Conservation (phyloP, 75 land plant species). For the Ceratopteris richardii region DNA sequence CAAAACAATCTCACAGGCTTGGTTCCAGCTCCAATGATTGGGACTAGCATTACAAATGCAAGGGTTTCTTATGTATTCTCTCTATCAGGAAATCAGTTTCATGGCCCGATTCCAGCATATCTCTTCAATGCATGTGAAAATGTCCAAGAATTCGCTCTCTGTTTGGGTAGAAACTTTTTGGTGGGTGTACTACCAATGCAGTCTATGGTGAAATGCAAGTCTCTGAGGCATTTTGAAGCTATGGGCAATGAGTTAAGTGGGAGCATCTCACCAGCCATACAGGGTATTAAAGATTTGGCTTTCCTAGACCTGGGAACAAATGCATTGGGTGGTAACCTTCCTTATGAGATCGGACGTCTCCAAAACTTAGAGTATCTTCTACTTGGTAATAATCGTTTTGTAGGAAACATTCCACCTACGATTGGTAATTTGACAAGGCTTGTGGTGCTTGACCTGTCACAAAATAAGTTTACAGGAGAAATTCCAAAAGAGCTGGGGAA, state of each 20-base stretch:
- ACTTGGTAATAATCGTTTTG: conserved; percentile 44
- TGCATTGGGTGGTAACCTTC: conserved; percentile 39
- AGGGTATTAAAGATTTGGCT: conserved; percentile 25
- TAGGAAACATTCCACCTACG: conserved; percentile 41
- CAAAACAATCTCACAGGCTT: conserved; percentile 55
- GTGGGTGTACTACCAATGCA: conserved; percentile 41
- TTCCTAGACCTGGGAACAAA: conserved; percentile 47
- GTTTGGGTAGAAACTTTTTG: conserved; percentile 45
- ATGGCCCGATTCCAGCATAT: conserved; percentile 25
- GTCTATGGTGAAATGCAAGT: conserved; percentile 31
- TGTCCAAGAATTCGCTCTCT: conserved; percentile 32
- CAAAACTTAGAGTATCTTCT: conserved; percentile 30
- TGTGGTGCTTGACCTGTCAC: conserved; percentile 46
- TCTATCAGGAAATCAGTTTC: conserved; percentile 36
- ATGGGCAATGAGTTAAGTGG: conserved; percentile 49
- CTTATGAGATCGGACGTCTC: conserved; percentile 28
- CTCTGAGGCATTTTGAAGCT: conserved; percentile 40
- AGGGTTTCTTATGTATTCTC: conserved; percentile 35
- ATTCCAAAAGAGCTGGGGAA: conserved; percentile 54
- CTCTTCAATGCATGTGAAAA: conserved; percentile 44
- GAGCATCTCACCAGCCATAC: conserved; percentile 35
- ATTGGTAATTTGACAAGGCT: conserved; percentile 36
- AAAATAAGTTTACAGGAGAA: conserved; percentile 39
- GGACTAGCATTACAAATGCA: conserved; percentile 25
- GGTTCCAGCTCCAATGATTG: conserved; percentile 40